Evolutionary conservation across 768 basidiomycete genomes (phyloP), one percentile per base, ranked within the genome.

Genomic region (Tylopilus felleus): DNA sequence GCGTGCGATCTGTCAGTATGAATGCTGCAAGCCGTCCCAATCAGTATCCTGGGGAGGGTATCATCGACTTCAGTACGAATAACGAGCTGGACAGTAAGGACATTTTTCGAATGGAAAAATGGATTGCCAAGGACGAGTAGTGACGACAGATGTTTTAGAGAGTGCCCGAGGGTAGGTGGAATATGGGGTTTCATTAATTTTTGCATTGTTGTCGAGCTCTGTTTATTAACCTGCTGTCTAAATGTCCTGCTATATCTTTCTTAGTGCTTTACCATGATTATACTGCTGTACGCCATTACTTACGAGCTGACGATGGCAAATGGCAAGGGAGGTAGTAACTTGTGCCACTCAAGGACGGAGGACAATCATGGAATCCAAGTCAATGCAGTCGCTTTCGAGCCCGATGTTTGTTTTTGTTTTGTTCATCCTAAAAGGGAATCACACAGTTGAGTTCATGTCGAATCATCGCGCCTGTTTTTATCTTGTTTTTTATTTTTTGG

Each of bases 31-130:
- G n/a, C 38, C 38, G 42, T 16, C 16, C 27, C 12, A 35, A 38
- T 23, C 42, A 7, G 2, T 64, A 54, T 51, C 38, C 62, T 0
- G 67, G 66, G 21, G 61, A 66, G 46, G 42, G 51, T 10, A 19
- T 58, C 7, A 55, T 68, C 9, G 39, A 66, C 33, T 44, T 44
- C 9, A 9, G 33, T 29, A 29, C 8, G 29, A 8, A 12, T 16
- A 39, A 7, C 9, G 16, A 36, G 7, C 8, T n/a, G 19, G 38
- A 21, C 16, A 39, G 10, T 7, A 7, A 39, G 19, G 38, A 39
- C 38, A 19, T 21, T 21, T 39, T 36, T 16, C 12, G 16, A 16
- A 16, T 36, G 7, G 35, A 36, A 36, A 36, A 36, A 17, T 36
- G 35, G 35, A 16, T 17, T 1, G 17, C 35, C 35, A 36, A 17